Conservation (phyloP, 2,329 filamentous ascomycete genomes). For the Thielaviopsis cerberus region DNA sequence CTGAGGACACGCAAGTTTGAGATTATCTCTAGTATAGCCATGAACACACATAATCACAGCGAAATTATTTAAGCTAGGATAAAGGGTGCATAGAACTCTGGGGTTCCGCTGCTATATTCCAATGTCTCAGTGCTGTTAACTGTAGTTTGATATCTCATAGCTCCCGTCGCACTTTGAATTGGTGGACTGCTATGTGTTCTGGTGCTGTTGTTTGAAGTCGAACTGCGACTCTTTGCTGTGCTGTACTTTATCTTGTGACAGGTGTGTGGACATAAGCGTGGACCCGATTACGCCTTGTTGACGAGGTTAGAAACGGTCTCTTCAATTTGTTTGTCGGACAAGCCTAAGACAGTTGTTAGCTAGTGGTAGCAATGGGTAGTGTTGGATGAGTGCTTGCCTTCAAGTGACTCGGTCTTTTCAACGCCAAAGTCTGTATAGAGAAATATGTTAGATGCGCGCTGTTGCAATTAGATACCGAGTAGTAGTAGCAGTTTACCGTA, state of each 20-base stretch:
- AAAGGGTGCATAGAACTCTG: neutral
- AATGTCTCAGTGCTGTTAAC: neutral
- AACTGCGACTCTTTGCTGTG: neutral
- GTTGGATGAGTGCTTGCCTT: constrained; percentile 21
- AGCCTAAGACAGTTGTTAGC: constrained; percentile 18
- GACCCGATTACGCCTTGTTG: constrained; percentile 18
- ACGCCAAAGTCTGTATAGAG: constrained; percentile 30
- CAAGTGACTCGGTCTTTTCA: constrained; percentile 38
- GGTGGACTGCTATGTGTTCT: neutral
- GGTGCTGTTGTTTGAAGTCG: neutral
- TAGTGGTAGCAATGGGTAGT: constrained; percentile 14
- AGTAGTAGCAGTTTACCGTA: constrained; percentile 46
- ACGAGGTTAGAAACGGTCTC: constrained; percentile 37
- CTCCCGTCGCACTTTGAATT: neutral
- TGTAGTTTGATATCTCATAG: neutral
- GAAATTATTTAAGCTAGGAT: no score
- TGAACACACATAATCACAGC: neutral
- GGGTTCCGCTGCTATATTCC: neutral
- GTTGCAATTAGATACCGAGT: neutral
- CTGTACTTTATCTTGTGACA: neutral
- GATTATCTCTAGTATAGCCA: neutral
- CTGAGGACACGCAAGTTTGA: neutral
- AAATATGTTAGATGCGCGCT: neutral
- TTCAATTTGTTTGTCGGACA: constrained; percentile 43
- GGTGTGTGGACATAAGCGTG: neutral